Evolutionary conservation across 345 rosid species (phyloP), one percentile per base, ranked within the genome.

Genomic region (Euclidium syriacum): DNA sequence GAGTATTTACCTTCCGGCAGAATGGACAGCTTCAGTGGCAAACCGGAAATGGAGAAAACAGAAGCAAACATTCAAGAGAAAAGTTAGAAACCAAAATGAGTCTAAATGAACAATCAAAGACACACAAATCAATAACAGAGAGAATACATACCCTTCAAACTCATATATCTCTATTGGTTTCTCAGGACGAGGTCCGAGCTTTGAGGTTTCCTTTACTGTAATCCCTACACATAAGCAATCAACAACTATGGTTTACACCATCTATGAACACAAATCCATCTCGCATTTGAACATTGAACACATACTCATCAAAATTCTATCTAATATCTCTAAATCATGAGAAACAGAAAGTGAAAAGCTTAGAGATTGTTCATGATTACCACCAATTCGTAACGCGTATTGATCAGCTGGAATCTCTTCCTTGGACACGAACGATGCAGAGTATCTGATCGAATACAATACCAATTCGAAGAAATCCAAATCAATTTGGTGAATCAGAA

Each of bases 131-230:
- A 32, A 30, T 5, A 41, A n/a, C n/a, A n/a, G n/a, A n/a, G 40
- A 43, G 65, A 29, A 52, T 29, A 59, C 55, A 65, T 43, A 89
- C 98, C 98, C 70, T 82, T 89, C 98, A 75, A 87, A 92, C 73
- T 92, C 98, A 17, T 92, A 92, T 33, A 89, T 83, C 82, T 86
- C 96, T 4, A 92, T 87, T 10, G 95, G 91, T 68, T 85, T 89
- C 75, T 87, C 90, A 6, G 98, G 98, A 15, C 94, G 92, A 73
- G 88, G 91, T 18, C 98, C 98, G 12, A 82, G 7, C 65, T 85
- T 92, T 34, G 95, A 73, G 38, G 76, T 71, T 79, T 92, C 98
- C 74, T 87, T 92, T 29, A 92, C 65, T 36, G 79, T 86, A 12
- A 64, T 64, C 68, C 96, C 98, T 92, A 69, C 41, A 71, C 41